Evolutionary conservation across 306 rosid genomes (phyloP).

Genomic region (Corylus avellana): DNA sequence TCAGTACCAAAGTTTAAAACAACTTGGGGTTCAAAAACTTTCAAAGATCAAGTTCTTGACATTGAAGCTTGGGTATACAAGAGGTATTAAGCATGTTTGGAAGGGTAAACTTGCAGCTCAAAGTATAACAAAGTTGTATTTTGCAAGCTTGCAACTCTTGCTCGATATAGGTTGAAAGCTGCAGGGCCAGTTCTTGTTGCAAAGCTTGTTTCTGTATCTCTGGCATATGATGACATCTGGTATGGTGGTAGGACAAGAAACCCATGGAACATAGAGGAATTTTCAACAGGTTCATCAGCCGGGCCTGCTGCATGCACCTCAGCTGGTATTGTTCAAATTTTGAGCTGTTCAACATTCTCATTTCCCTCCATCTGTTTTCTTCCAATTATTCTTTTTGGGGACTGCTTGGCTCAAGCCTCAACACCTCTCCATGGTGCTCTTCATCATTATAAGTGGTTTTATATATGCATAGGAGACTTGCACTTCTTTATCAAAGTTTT

Average conservation of each 20-base stretch:
- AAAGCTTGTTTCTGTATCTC: conserved; percentile 74
- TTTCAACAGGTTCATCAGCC: conserved; percentile 76
- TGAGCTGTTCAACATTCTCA: conserved; percentile 5
- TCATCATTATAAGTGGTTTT: conserved; percentile 10
- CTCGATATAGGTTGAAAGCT: conserved; percentile 50
- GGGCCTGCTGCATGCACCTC: conserved; percentile 84
- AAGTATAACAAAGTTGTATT: conserved; percentile 8
- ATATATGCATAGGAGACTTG: background rate
- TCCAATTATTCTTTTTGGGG: background rate
- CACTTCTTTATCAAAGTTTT: background rate
- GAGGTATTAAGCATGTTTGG: conserved; percentile 39
- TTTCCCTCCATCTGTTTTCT: background rate
- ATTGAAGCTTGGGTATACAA: conserved; percentile 75
- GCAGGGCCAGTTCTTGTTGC: conserved; percentile 79
- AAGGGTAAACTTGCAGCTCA: conserved; percentile 17
- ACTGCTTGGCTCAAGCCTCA: background rate
- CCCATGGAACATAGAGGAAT: conserved; percentile 80
- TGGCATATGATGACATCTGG: conserved; percentile 89
- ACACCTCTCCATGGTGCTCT: conserved; percentile 3
- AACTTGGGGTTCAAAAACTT: conserved; percentile 77
- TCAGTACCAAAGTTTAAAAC: conserved; percentile 72
- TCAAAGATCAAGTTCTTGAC: conserved; percentile 65
- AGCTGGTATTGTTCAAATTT: conserved; percentile 44
- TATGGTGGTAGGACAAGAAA: conserved; percentile 84
- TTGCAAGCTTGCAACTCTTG: conserved; percentile 15